Evolutionary conservation across 495 filamentous ascomycete species (phyloP), one percentile per base, ranked within the genome.

Genomic region (Penicillium angulare): DNA sequence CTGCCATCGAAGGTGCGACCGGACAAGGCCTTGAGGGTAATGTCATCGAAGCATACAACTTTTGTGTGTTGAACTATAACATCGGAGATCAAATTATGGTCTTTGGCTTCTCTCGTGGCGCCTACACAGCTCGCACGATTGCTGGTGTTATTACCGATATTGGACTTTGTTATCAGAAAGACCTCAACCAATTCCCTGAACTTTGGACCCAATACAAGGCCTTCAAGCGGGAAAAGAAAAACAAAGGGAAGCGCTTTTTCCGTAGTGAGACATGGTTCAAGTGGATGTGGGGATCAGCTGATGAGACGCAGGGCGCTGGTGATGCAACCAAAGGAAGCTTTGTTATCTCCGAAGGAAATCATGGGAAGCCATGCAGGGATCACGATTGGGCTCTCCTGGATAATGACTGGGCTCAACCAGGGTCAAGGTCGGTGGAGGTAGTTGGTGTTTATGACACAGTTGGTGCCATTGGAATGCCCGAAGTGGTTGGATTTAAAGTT

Each of bases 371-470:
- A 27, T 12, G 4, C 13, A n/a, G 22, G 9, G 12, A 43, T 2
- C 2, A 23, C 13, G 22, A 27, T 1, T 53, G 33, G 40, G 21
- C 21, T 22, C 45, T n/a, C 33, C 34, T 22, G 21, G 18, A 10
- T 26, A 31, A 45, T 34, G 55, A 54, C n/a, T 58, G 55, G 55
- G 50, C 55, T 7, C 55, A 49, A 21, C 16, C 24, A 9, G 55
- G 36, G 3, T 58, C 55, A 6, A 35, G 55, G 17, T 15, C 42
- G 6, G 69, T 86, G 49, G 72, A 77, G 50, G 66, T 75, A 3
- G 68, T 84, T 35, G 82, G 74, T 17, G 80, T 84, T 5, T 85
- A 69, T 66, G 82, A 85, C 53, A 85, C 82, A 0, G 83, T 86
- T 7, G 82, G 78, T 7, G 45, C 57, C 8, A 36, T 63, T 43